A percentile compares a stretch with the other conserved stretches of the same genome.
Conservation (phyloP, 1,284 basidiomycete genomes). For the Paramarasmius palmivorus region DNA sequence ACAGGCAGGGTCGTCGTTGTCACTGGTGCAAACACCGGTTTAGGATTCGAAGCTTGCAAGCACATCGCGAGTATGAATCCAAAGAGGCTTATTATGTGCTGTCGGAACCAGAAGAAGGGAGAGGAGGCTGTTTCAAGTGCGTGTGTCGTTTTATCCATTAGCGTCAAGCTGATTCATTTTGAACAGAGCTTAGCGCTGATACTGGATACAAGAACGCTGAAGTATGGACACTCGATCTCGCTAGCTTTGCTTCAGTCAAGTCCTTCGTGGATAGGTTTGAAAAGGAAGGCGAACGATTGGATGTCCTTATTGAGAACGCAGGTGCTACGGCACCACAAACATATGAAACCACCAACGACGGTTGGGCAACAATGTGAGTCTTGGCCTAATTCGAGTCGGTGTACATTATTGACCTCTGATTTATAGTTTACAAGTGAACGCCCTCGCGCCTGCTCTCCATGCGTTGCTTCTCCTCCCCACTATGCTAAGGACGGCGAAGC, state of each 20-base stretch:
- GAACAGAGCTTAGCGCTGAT: conserved; percentile 30
- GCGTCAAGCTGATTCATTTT: too few species aligned
- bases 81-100: conserved; percentile 26
- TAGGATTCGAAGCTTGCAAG: conserved; percentile 32
- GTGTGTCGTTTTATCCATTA: not conserved
- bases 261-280: conserved; percentile 36
- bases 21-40: conserved; percentile 33
- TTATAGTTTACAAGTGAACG: conserved; percentile 43
- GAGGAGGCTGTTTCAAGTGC: conserved; percentile 20
- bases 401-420: not conserved
- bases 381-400: not conserved
- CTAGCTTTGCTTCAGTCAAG: conserved; percentile 35
- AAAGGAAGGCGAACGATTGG: conserved; percentile 35
- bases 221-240: conserved; percentile 39
- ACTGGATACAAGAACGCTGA: conserved; percentile 33
- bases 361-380: conserved; percentile 38
- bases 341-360: conserved; percentile 32
- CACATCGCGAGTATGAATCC: conserved; percentile 33
- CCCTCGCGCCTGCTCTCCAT: conserved; percentile 37
- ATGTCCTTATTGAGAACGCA: conserved; percentile 44
- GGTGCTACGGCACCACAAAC: conserved; percentile 18
- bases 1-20: conserved; percentile 31
- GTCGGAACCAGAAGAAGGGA: conserved; percentile 26
- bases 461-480: conserved; percentile 41
- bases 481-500: conserved; percentile 34